phyloP scores from a whole-genome alignment of 257 asterid species.

The Solanum pimpinellifolium region DNA sequence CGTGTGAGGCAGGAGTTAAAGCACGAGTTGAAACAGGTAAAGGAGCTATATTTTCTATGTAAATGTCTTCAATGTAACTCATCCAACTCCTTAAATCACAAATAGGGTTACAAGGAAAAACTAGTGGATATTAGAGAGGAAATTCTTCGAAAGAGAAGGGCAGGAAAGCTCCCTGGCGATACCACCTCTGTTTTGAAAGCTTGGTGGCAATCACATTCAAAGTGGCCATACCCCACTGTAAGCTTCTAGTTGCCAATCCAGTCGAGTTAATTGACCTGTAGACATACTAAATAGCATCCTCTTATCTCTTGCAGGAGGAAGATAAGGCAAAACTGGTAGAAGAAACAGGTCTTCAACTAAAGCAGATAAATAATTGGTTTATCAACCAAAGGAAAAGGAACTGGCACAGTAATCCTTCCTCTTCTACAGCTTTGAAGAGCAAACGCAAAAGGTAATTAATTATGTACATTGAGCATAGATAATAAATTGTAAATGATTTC shows the following conservation, averaged over 20 bases:
- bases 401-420: conserved; percentile 62
- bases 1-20: conserved; percentile 56
- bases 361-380: conserved; percentile 65
- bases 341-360: conserved; percentile 50
- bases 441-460: conserved; percentile 44
- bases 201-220: conserved; percentile 53
- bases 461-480: background rate
- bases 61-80: background rate
- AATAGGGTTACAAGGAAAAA: conserved; percentile 52
- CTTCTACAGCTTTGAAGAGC: conserved; percentile 39
- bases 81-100: background rate
- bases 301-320: conserved; percentile 28
- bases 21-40: conserved; percentile 41
- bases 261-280: background rate
- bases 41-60: background rate
- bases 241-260: background rate
- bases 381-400: conserved; percentile 62
- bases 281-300: background rate
- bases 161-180: conserved; percentile 56
- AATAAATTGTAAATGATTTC: background rate
- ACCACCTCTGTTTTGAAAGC: conserved; percentile 46
- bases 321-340: conserved; percentile 53
- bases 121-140: conserved; percentile 55
- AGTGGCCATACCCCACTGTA: conserved; percentile 63
- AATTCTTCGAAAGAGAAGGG: conserved; percentile 51